These are phyloP conservation scores for Sclerotinia trifoliorum DNA, from an alignment of 2,329 filamentous ascomycete species.

Conservation along the genomic window DNA sequence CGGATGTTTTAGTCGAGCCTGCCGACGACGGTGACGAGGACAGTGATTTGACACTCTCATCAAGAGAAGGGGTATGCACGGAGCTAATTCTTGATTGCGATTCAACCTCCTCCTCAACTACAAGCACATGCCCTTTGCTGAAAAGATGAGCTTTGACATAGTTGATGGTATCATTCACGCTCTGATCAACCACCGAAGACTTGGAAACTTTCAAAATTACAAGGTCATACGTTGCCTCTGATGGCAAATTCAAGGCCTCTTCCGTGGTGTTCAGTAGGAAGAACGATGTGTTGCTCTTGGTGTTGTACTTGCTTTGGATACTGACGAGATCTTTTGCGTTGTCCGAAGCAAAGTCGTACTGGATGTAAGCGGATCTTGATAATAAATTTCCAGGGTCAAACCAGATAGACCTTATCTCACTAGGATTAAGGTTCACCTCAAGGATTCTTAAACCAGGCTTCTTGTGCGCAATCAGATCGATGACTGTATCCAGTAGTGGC, in stretches of 20 bases:
- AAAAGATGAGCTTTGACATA: neutral
- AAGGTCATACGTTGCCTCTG: neutral
- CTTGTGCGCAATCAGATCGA: conserved; percentile 43
- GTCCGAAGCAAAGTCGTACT: conserved; percentile 15
- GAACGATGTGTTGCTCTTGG: conserved; percentile 18
- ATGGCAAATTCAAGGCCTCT: neutral
- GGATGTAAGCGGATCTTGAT: neutral
- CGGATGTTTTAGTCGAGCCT: neutral
- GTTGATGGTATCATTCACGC: neutral
- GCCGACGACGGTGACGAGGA: neutral
- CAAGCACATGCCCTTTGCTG: neutral
- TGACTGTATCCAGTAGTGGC: conserved; percentile 25
- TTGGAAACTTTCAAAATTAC: neutral
- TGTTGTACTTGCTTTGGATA: neutral
- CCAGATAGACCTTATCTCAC: conserved; percentile 37
- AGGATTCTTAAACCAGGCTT: conserved; percentile 40
- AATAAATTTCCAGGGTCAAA: conserved; percentile 24
- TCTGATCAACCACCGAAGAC: neutral
- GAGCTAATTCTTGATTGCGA: neutral
- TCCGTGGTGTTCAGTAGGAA: neutral
- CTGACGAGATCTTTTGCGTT: conserved; percentile 16
- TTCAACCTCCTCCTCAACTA: neutral
- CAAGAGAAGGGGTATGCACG: neutral
- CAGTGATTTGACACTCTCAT: neutral
- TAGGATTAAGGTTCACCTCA: conserved; percentile 36